Evolutionary conservation across 306 rosid species (phyloP).

Genomic region (Canavalia ensiformis): DNA sequence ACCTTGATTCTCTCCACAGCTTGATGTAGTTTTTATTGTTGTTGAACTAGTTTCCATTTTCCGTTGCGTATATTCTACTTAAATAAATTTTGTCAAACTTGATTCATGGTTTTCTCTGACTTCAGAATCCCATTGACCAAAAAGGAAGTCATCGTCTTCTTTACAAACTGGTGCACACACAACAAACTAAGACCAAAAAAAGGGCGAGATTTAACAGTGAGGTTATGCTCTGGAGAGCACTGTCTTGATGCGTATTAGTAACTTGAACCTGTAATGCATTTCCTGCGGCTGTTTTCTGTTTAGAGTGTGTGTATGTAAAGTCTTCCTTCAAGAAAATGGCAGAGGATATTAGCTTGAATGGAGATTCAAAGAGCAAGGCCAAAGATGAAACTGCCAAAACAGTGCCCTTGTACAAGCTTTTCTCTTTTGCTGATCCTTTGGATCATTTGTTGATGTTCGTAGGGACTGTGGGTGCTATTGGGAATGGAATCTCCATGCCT

Average conservation of each 20-base stretch:
- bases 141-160: neutral
- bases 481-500: conserved; percentile 63
- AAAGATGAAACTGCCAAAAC: conserved; percentile 46
- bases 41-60: neutral
- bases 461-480: conserved; percentile 65
- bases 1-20: conserved; percentile 1
- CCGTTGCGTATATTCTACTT: neutral
- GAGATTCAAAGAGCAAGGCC: conserved; percentile 36
- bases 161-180: neutral
- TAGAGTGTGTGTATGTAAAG: neutral
- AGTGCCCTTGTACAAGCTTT: conserved; percentile 65
- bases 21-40: neutral
- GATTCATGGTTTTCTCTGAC: neutral
- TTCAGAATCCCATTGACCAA: neutral
- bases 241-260: neutral
- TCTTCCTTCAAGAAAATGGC: conserved; percentile 15
- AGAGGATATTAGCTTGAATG: neutral
- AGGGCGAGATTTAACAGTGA: neutral
- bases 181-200: neutral
- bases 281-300: neutral
- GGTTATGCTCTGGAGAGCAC: neutral
- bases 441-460: conserved; percentile 61
- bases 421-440: conserved; percentile 67
- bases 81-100: neutral
- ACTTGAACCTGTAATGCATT: neutral